Conservation (phyloP, 352 stramenopile species). For the Phytopythium cucurbitacearum region DNA sequence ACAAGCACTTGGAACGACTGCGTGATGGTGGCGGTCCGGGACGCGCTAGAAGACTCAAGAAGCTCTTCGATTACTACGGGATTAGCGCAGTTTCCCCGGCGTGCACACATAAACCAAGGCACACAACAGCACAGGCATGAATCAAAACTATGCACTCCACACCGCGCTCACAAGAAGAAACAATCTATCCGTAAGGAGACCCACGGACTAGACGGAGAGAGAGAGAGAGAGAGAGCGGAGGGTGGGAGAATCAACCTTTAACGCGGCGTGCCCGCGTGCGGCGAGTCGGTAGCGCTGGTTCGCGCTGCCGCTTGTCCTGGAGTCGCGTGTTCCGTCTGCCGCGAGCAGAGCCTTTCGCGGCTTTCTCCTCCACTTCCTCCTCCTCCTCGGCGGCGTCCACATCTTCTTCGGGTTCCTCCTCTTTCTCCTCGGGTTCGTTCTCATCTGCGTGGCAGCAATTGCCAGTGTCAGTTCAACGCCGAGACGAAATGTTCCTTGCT, state of each 20-base stretch:
- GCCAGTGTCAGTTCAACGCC: constrained; percentile 7
- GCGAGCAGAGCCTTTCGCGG: constrained; percentile 11
- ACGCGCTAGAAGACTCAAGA: constrained; percentile 36
- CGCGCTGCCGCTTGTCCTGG: constrained; percentile 19
- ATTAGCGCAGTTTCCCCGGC: constrained; percentile 20
- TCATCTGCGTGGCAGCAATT: constrained; percentile 37
- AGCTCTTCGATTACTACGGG: constrained; percentile 60
- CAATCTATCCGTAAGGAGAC: constrained; percentile 9
- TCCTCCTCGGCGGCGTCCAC: constrained; percentile 23
- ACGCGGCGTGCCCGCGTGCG: constrained; percentile 40
- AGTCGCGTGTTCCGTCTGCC: constrained; percentile 19
- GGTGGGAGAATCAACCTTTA: constrained; percentile 48
- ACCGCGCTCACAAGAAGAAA: constrained; percentile 3
- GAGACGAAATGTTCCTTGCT: constrained; percentile 1
- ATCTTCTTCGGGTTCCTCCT: constrained; percentile 20
- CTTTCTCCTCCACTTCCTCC: constrained; percentile 22
- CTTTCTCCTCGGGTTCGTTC: constrained; percentile 23
- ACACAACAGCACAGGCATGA: constrained; percentile 26
- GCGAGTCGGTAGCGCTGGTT: constrained; percentile 10
- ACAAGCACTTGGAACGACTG: constrained; percentile 13
- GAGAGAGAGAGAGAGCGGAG: constrained; percentile 23
- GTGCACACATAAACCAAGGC: constrained; percentile 21
- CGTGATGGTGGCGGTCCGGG: constrained; percentile 11
- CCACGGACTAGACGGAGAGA: constrained; percentile 12
- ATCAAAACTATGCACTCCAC: constrained; percentile 41